Evolutionary conservation across 139 green algal species (phyloP), one percentile per base, ranked within the genome.

Genomic region (Helicosporidium sp.): DNA sequence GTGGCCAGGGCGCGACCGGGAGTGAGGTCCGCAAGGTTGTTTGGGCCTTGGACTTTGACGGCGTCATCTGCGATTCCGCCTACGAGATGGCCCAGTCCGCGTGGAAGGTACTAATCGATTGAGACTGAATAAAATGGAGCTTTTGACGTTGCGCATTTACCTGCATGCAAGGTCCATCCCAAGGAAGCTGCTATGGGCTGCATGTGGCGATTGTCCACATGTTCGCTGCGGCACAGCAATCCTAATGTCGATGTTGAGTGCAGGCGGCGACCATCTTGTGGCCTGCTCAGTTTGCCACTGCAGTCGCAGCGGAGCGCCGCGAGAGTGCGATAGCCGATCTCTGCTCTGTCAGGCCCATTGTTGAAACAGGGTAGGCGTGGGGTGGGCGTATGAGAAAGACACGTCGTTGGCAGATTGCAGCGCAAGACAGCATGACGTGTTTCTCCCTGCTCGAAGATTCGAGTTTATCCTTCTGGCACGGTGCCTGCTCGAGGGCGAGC

Each of bases 301-400:
- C 61, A 7, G 62, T 58, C 13, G 75, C 73, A 0, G 24, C 73
- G 28, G 66, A 53, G 6, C 29, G 64, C 7, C 82, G 87, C 51
- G 56, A 73, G 1, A 47, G 65, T 18, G 61, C 96, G 20, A 41
- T 94, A 19, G 71, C 80, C 27, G 55, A 82, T 25, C 93, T 96
- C 80, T 61, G 75, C 1, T 43, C 48, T 7, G 78, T 90, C 2
- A 65, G 89, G 27, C 89, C 89, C 7, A 86, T 98, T 4, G 83
- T 98, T 6, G 89, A 98, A 61, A 97, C 89, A 4, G 89, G 88
- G 75, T 90, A n/a, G n/a, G n/a, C n/a, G n/a, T n/a, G n/a, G n/a
- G n/a, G n/a, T n/a, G n/a, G n/a, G n/a, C n/a, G n/a, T n/a, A n/a
- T n/a, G n/a, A n/a, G n/a, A n/a, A n/a, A n/a, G n/a, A n/a, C n/a